A percentile compares a stretch with the other conserved stretches of the same genome.
These are phyloP conservation scores for Trichoderma asperelloides DNA, from an alignment of 495 filamentous ascomycete genomes.

Conservation along the genomic window DNA sequence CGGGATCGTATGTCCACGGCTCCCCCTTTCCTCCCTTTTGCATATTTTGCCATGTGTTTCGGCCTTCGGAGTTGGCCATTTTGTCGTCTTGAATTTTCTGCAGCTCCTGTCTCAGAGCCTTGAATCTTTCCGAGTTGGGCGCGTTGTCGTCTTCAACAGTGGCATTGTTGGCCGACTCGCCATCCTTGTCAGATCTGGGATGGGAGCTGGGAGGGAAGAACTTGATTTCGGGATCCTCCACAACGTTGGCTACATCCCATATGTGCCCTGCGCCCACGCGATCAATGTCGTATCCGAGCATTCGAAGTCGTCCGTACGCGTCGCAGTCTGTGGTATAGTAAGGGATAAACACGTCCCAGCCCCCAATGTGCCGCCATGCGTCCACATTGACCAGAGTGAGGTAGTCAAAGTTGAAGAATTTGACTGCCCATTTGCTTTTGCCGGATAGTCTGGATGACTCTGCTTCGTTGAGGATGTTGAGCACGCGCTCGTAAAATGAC, in stretches of 20 bases:
- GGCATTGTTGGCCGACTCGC: constrained; percentile 14
- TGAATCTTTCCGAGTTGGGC: neutral
- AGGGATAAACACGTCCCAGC: constrained; percentile 52
- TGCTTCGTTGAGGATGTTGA: constrained; percentile 32
- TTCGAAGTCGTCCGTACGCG: constrained; percentile 42
- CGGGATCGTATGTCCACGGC: constrained; percentile 47
- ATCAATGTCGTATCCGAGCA: constrained; percentile 41
- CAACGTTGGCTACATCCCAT: constrained; percentile 39
- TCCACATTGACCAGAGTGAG: constrained; percentile 48
- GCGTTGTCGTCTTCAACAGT: neutral
- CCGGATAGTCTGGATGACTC: constrained; percentile 3
- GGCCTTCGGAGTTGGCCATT: constrained; percentile 34
- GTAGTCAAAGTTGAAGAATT: constrained; percentile 51
- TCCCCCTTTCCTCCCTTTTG: constrained; percentile 53
- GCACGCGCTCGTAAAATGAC: constrained; percentile 41
- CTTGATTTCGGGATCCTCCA: constrained; percentile 38
- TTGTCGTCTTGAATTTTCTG: constrained; percentile 20
- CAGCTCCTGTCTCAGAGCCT: constrained; percentile 10
- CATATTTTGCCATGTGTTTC: constrained; percentile 52
- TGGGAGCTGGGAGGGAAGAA: constrained; percentile 35
- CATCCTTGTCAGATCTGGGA: constrained; percentile 31
- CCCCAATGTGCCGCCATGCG: constrained; percentile 45
- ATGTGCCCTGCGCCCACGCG: constrained; percentile 38
- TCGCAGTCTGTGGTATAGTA: constrained; percentile 56
- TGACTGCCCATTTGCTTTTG: constrained; percentile 39